Percentiles rank a stretch among this genome's conserved stretches.
phyloP scores from a whole-genome alignment of 2,329 filamentous ascomycete genomes.

The Pseudofabraea citricarpa region DNA sequence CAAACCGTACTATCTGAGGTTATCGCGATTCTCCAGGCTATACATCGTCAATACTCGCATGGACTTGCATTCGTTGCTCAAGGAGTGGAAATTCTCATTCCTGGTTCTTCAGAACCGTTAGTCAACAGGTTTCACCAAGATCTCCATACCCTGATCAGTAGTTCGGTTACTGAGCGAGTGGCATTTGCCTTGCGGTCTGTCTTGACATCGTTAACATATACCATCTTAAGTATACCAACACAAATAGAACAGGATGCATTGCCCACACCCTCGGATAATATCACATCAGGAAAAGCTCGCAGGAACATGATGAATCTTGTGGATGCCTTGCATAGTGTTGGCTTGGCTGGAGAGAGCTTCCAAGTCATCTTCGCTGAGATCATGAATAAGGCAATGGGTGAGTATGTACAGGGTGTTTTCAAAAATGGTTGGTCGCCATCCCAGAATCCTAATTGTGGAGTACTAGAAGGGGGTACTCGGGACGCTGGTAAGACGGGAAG shows the following conservation, averaged over 20 bases:
- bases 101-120: constrained; percentile 31
- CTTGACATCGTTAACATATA: constrained; percentile 46
- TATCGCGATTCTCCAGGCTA: constrained; percentile 54
- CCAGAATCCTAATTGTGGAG: too few relatives aligned
- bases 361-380: constrained; percentile 68
- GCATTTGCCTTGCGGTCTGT: constrained; percentile 49
- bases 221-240: constrained; percentile 36
- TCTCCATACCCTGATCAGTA: constrained; percentile 59
- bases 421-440: constrained; percentile 51
- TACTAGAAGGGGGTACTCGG: not conserved
- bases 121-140: constrained; percentile 53
- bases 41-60: constrained; percentile 52
- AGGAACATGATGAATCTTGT: constrained; percentile 51
- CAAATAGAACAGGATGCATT: constrained; percentile 7
- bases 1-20: constrained; percentile 43
- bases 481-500: not conserved
- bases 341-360: constrained; percentile 63
- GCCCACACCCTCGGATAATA: constrained; percentile 11
- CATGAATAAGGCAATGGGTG: constrained; percentile 60
- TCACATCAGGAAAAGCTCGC: constrained; percentile 33
- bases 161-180: constrained; percentile 52
- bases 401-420: constrained; percentile 58
- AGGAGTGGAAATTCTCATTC: constrained; percentile 34
- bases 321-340: constrained; percentile 56
- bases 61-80: constrained; percentile 47